Percentiles rank a stretch among this genome's conserved stretches.
Conservation (phyloP, 2,329 filamentous ascomycete genomes). For the Rutstroemia sp. region DNA sequence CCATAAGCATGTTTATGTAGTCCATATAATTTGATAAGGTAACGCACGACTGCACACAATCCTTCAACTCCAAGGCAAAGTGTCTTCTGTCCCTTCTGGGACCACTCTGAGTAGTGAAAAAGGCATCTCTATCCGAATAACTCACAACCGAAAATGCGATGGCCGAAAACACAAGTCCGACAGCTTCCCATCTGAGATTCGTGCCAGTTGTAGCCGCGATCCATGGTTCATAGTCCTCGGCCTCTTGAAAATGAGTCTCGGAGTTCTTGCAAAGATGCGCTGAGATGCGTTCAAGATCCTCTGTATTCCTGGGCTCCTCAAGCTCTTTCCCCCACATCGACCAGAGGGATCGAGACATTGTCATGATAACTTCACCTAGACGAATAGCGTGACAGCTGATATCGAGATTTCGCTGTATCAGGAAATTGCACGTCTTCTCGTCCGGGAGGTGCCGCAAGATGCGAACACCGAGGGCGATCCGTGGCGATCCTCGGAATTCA, state of each 20-base stretch:
- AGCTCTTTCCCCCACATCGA: conserved; percentile 18
- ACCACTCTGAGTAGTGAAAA: conserved; percentile 24
- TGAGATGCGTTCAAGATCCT: conserved; percentile 22
- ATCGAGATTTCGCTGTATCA: conserved; percentile 20
- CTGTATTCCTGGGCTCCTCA: conserved; percentile 16
- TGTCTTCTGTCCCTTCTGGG: conserved; percentile 19
- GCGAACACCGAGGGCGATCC: conserved; percentile 22
- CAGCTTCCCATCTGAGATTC: conserved; percentile 28
- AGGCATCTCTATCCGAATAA: conserved; percentile 16
- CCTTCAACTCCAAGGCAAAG: conserved; percentile 26
- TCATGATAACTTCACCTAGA: conserved; percentile 12
- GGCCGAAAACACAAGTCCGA: conserved; percentile 23
- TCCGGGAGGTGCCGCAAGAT: conserved; percentile 23
- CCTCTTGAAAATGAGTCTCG: conserved; percentile 22
- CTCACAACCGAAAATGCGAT: conserved; percentile 18
- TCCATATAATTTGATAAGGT: conserved; percentile 30
- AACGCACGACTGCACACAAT: conserved; percentile 31
- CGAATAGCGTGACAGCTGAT: conserved; percentile 13
- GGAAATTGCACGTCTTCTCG: conserved; percentile 21
- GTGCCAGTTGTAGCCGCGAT: conserved; percentile 20
- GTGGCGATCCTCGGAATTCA: conserved; percentile 16
- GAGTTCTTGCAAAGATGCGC: conserved; percentile 26
- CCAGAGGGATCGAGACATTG: conserved; percentile 20
- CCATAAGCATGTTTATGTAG: conserved; percentile 33
- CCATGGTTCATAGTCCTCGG: conserved; percentile 25